phyloP scores from a whole-genome alignment of 345 rosid species.

The Camelina sativa region DNA sequence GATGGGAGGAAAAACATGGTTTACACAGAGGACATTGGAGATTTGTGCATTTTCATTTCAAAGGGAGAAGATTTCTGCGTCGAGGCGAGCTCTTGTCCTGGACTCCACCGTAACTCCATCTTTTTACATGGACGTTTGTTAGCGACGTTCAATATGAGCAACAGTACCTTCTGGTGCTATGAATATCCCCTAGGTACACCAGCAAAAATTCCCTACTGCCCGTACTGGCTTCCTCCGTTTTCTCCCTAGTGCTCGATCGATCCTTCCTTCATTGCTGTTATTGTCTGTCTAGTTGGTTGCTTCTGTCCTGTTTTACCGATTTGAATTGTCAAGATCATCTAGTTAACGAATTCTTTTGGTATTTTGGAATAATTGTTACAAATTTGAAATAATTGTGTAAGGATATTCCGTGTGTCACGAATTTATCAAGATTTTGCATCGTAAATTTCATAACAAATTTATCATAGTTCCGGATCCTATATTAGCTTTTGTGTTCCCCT shows the following conservation, averaged over 20 bases:
- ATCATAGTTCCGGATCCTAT: too few species aligned
- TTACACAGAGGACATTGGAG: not conserved
- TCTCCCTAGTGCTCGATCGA: not conserved
- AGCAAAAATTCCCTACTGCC: not conserved
- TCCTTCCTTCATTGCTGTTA: not conserved
- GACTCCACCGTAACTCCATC: not conserved
- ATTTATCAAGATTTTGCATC: too few species aligned
- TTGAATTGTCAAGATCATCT: not conserved
- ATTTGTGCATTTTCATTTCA: slow-evolving; percentile 4
- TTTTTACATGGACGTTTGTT: not conserved
- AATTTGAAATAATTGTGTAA: too few species aligned
- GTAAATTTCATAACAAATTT: too few species aligned
- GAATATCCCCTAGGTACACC: not conserved
- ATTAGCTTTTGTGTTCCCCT: too few species aligned
- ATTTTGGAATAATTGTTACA: too few species aligned
- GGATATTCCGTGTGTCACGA: too few species aligned
- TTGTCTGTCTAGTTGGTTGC: not conserved
- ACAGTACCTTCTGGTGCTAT: not conserved
- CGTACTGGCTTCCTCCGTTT: not conserved
- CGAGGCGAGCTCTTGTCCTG: not conserved
- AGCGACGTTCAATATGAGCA: not conserved
- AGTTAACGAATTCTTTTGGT: too few species aligned
- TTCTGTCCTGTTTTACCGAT: not conserved
- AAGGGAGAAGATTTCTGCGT: not conserved
- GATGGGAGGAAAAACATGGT: slow-evolving; percentile 6